Percentiles rank a stretch among this genome's conserved stretches.
Evolutionary conservation across 495 filamentous ascomycete genomes (phyloP).

Genomic region (Neurospora africana): DNA sequence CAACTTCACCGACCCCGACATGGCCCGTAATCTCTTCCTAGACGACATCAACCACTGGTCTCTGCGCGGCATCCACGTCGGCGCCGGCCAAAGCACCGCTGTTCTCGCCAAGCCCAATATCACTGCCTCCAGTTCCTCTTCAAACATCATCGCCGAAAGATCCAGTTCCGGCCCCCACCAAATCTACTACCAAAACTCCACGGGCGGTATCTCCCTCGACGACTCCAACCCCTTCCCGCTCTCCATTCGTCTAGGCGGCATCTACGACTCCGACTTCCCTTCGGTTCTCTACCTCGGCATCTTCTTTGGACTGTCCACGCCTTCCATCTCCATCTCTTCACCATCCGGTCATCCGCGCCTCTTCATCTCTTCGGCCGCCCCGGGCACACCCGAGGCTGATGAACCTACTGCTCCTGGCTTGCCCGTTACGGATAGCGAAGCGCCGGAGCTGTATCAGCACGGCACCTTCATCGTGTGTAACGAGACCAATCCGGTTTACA

Average conservation of each 20-base stretch:
- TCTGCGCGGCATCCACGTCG: not conserved
- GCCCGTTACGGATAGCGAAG: not conserved
- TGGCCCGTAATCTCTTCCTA: not conserved
- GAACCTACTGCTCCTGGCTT: not conserved
- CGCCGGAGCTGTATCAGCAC: not conserved
- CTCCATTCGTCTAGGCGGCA: not conserved
- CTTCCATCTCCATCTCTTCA: not conserved
- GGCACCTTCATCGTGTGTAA: not conserved
- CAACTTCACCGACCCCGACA: not conserved
- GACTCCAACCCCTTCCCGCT: not conserved
- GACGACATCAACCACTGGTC: constrained; percentile 1
- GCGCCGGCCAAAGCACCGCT: not conserved
- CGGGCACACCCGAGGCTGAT: not conserved
- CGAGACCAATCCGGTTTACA: not conserved
- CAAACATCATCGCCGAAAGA: not conserved
- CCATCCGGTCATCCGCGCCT: not conserved
- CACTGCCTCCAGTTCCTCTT: not conserved
- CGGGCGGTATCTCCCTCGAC: not conserved
- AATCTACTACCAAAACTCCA: constrained; percentile 5
- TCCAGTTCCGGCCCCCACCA: not conserved
- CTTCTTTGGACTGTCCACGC: not conserved
- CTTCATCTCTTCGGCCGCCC: not conserved
- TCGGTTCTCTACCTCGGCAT: not conserved
- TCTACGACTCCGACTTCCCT: not conserved
- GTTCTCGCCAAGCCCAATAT: not conserved